Evolutionary conservation across 1,284 basidiomycete species (phyloP).

Genomic region (Papiliotrema fonsecae): DNA sequence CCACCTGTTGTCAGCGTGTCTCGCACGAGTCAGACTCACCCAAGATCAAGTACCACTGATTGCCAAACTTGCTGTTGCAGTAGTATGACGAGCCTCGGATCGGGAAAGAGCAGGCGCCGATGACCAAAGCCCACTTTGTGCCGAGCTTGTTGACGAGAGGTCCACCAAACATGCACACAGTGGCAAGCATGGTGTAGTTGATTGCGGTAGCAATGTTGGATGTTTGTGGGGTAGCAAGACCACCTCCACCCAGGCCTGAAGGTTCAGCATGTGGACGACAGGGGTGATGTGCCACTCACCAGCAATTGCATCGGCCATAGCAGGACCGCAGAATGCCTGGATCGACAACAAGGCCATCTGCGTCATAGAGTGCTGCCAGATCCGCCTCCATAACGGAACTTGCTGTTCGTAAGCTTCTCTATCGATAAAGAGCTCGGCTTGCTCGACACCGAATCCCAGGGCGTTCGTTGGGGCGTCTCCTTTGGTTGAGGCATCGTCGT

Average conservation of each 20-base stretch:
- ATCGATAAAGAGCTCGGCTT: slow-evolving; percentile 6
- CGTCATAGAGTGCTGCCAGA: slow-evolving; percentile 16
- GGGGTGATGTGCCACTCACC: background rate
- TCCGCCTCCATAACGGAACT: slow-evolving; percentile 14
- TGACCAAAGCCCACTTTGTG: slow-evolving; percentile 17
- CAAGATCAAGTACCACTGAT: slow-evolving; percentile 14
- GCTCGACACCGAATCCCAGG: background rate
- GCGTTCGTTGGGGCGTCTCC: background rate
- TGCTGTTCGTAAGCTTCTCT: slow-evolving; percentile 9
- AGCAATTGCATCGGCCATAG: slow-evolving; percentile 18
- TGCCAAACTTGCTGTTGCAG: slow-evolving; percentile 17
- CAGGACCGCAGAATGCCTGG: slow-evolving; percentile 16
- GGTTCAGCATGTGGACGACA: background rate
- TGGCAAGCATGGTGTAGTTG: slow-evolving; percentile 3
- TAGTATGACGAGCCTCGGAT: slow-evolving; percentile 20
- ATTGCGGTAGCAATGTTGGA: slow-evolving; percentile 12
- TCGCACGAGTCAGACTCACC: slow-evolving; percentile 2
- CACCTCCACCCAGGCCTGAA: slow-evolving; percentile 16
- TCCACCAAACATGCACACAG: slow-evolving; percentile 12
- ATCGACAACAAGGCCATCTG: slow-evolving; percentile 22
- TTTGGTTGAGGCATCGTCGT: slow-evolving; percentile 8
- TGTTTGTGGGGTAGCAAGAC: slow-evolving; percentile 12
- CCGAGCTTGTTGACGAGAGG: slow-evolving; percentile 19
- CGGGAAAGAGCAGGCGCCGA: slow-evolving; percentile 21
- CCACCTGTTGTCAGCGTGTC: slow-evolving; percentile 16